Evolutionary conservation across 2,329 filamentous ascomycete species (phyloP).

Genomic region (Fusarium napiforme): DNA sequence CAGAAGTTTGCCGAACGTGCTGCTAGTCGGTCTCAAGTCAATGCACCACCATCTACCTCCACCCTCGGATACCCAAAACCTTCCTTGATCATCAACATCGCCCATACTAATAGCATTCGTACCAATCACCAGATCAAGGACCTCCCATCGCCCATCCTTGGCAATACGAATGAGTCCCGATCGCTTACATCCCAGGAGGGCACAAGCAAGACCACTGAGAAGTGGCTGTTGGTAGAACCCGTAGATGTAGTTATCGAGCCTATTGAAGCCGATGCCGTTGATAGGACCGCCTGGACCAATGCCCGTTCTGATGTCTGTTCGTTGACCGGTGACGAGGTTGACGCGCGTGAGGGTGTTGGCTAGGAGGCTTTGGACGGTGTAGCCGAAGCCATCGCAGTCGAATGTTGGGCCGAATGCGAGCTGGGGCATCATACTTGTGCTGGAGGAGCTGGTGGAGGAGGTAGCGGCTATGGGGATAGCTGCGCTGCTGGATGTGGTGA

Average conservation of each 20-base stretch:
- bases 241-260: slow-evolving; percentile 38
- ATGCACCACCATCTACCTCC: slow-evolving; percentile 27
- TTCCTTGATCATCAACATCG: slow-evolving; percentile 25
- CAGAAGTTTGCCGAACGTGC: background rate
- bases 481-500: background rate
- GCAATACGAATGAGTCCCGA: slow-evolving; percentile 36
- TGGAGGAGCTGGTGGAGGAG: background rate
- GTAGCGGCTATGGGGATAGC: background rate
- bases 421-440: background rate
- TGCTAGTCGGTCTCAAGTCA: background rate
- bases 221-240: slow-evolving; percentile 5
- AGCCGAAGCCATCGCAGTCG: slow-evolving; percentile 25
- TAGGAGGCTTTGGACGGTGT: background rate
- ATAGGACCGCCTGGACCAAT: slow-evolving; percentile 15
- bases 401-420: slow-evolving; percentile 24
- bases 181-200: background rate
- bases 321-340: slow-evolving; percentile 7
- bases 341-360: slow-evolving; percentile 9
- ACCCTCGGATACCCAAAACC: slow-evolving; percentile 12
- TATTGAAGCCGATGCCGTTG: slow-evolving; percentile 39
- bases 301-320: background rate
- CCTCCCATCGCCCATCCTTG: slow-evolving; percentile 3
- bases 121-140: background rate
- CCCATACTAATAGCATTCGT: slow-evolving; percentile 19
- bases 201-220: background rate